Evolutionary conservation across 1,139 yeast genomes (phyloP).

Genomic region (Zygosaccharomyces pseudobailii): DNA sequence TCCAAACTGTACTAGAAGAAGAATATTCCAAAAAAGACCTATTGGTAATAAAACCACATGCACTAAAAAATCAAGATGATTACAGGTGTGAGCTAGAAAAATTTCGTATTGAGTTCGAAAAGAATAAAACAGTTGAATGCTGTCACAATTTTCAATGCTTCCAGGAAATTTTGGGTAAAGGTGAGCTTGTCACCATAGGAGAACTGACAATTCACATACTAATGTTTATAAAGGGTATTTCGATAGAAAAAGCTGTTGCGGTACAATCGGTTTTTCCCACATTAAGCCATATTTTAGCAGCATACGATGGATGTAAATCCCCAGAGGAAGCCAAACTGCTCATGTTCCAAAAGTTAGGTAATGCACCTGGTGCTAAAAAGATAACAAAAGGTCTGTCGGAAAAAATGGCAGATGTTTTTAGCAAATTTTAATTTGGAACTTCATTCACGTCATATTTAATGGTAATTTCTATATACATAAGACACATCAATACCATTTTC

Average conservation of each 20-base stretch:
- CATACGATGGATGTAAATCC: slow-evolving; percentile 36
- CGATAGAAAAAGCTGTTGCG: slow-evolving; percentile 77
- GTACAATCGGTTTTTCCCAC: slow-evolving; percentile 48
- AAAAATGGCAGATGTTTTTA: slow-evolving; percentile 61
- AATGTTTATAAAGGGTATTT: slow-evolving; percentile 73
- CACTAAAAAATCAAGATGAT: slow-evolving; percentile 49
- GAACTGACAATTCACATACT: slow-evolving; percentile 75
- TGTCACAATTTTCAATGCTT: slow-evolving; percentile 65
- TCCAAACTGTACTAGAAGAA: slow-evolving; percentile 49
- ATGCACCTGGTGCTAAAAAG: slow-evolving; percentile 57
- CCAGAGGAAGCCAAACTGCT: slow-evolving; percentile 40
- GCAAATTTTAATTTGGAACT: slow-evolving; percentile 23
- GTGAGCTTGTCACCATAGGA: slow-evolving; percentile 63
- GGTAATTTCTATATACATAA: slow-evolving; percentile 32
- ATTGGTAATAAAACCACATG: slow-evolving; percentile 47
- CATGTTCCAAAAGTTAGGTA: slow-evolving; percentile 43
- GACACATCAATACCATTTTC: slow-evolving; percentile 38
- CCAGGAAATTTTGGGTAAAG: slow-evolving; percentile 66
- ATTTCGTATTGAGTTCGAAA: slow-evolving; percentile 44
- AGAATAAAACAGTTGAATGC: slow-evolving; percentile 41
- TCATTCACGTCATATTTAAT: slow-evolving; percentile 12
- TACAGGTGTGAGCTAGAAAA: slow-evolving; percentile 40
- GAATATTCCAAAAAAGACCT: slow-evolving; percentile 37
- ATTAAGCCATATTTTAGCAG: slow-evolving; percentile 30
- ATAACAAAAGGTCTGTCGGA: slow-evolving; percentile 58